Evolutionary conservation across 2,329 filamentous ascomycete genomes (phyloP), one percentile per base, ranked within the genome.

Genomic region (Fusarium vanettenii): DNA sequence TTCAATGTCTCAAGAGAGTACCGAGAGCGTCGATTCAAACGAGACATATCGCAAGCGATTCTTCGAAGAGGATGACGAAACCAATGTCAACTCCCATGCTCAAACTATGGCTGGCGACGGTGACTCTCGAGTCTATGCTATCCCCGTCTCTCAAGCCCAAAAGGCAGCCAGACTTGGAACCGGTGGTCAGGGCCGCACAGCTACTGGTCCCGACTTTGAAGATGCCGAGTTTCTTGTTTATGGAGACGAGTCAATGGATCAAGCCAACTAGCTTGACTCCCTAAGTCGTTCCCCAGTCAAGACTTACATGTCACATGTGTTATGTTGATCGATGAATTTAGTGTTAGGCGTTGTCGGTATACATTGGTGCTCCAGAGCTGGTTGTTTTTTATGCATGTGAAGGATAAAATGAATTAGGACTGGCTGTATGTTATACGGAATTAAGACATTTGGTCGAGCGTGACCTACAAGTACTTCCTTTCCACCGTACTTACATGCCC

Each of bases 211-310:
- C 20, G 92, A 94, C 79, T 94, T 94, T 80, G 91, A 89, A 67
- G 93, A 95, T 68, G 92, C 92, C 0, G 86, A 89, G 1, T 95
- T 95, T 69, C 80, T 92, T 63, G 89, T 90, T 66, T 85, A 79
- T 35, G 76, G 74, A 14, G 82, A 81, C 43, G 84, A 85, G 56
- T 85, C 87, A 14, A 85, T 89, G 84, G 80, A 83, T 6, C 72
- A 77, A 43, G 66, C 67, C 18, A 71, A 75, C 43, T 76, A 69
- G 37, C 35, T 45, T 37, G 22, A 39, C 14, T 14, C 43, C 45
- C 5, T 27, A 6, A 10, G 8, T 18, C 9, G 14, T 11, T 73
- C 33, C 39, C 39, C 18, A 43, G 50, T 64, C 11, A 13, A 33
- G 67, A 64, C 66, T 63, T 48, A 63, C 69, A 67, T 69, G 65